These are phyloP conservation scores for Oxytropis ochrocephala DNA, from an alignment of 306 rosid genomes.

Conservation along the genomic window DNA sequence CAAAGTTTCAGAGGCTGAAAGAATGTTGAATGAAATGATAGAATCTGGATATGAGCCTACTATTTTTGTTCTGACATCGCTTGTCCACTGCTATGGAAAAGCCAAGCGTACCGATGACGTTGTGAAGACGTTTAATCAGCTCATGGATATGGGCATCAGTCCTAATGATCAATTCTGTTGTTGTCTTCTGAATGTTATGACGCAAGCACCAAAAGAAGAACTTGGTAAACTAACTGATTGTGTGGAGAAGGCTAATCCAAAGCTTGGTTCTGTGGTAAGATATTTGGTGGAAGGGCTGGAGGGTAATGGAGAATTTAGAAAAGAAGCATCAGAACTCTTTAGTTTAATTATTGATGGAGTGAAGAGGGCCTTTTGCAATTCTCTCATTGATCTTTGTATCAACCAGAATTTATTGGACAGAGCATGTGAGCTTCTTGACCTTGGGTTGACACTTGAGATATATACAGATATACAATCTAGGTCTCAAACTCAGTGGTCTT, in stretches of 20 bases:
- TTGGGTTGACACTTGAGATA: slow-evolving; percentile 64
- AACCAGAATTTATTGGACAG: slow-evolving; percentile 60
- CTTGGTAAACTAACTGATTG: slow-evolving; percentile 58
- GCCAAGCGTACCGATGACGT: slow-evolving; percentile 78
- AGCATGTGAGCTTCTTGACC: slow-evolving; percentile 74
- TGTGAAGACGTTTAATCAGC: slow-evolving; percentile 64
- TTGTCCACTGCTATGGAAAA: slow-evolving; percentile 92
- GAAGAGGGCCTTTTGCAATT: slow-evolving; percentile 84
- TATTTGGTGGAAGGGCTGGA: slow-evolving; percentile 56
- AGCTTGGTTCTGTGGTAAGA: slow-evolving; percentile 61
- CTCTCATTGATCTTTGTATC: slow-evolving; percentile 79
- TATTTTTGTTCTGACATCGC: slow-evolving; percentile 82
- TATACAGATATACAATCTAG: slow-evolving; percentile 66
- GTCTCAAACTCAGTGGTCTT: slow-evolving; percentile 87
- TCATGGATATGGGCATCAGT: slow-evolving; percentile 57
- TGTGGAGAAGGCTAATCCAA: slow-evolving; percentile 55
- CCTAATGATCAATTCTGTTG: slow-evolving; percentile 82
- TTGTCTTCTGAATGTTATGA: slow-evolving; percentile 89
- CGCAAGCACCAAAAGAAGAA: slow-evolving; percentile 74
- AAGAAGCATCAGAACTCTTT: slow-evolving; percentile 63
- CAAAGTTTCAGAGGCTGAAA: slow-evolving; percentile 71
- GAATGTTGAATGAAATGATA: slow-evolving; percentile 60
- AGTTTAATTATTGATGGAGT: slow-evolving; percentile 44
- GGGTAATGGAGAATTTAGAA: slow-evolving; percentile 40
- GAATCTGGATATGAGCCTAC: slow-evolving; percentile 80